phyloP scores from a whole-genome alignment of 129 eudicot genomes.

The Silybum marianum region DNA sequence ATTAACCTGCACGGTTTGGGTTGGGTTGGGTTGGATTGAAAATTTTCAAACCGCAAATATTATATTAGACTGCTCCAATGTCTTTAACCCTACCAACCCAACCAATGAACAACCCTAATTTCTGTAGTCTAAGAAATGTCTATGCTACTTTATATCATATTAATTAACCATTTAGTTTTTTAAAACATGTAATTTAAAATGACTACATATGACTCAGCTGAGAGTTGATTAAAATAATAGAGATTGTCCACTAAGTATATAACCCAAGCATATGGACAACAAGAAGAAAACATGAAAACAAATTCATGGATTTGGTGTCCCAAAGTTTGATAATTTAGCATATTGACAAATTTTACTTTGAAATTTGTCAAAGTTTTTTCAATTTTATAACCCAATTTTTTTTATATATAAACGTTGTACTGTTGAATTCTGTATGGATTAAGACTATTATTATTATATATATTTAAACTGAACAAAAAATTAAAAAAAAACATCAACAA shows the following conservation, averaged over 20 bases:
- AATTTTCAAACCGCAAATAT: too few species aligned
- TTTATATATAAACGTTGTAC: background rate
- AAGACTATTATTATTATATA: background rate
- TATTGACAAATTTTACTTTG: conserved; percentile 16
- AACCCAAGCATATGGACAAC: conserved; percentile 27
- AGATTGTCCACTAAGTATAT: conserved; percentile 1
- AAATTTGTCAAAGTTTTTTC: background rate
- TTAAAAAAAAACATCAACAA: background rate
- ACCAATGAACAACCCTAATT: too few species aligned
- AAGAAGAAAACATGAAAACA: conserved; percentile 36
- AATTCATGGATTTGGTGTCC: conserved; percentile 35
- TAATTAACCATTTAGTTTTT: background rate
- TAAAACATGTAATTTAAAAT: background rate
- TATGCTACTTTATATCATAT: conserved; percentile 10
- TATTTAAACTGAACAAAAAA: too few species aligned
- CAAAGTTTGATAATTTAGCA: conserved; percentile 34
- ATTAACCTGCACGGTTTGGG: too few species aligned
- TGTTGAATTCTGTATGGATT: background rate
- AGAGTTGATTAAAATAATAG: conserved; percentile 17
- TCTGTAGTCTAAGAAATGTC: too few species aligned
- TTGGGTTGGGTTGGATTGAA: too few species aligned
- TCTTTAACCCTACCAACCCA: too few species aligned
- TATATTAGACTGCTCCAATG: too few species aligned
- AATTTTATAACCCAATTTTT: background rate
- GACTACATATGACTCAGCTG: conserved; percentile 15